Evolutionary conservation across 768 basidiomycete genomes (phyloP).

Genomic region (Suillus decipiens): DNA sequence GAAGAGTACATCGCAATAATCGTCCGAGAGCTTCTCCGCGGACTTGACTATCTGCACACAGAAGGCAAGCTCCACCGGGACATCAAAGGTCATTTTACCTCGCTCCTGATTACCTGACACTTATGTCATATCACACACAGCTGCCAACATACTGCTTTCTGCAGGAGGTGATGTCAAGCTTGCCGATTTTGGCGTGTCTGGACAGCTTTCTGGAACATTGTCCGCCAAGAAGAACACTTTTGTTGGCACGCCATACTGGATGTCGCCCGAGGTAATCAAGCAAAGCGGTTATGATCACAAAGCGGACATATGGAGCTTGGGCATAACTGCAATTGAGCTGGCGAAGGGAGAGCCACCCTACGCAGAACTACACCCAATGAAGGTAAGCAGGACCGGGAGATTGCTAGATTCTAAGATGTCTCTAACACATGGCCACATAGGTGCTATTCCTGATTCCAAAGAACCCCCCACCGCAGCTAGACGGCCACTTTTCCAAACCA

Average conservation of each 20-base stretch:
- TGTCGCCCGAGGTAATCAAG: slow-evolving; percentile 99
- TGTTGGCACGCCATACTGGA: slow-evolving; percentile 98
- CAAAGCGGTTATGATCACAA: slow-evolving; percentile 99
- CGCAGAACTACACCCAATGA: slow-evolving; percentile 98
- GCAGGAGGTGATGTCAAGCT: slow-evolving; percentile 95
- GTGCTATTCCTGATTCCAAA: slow-evolving; percentile 98
- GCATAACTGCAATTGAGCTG: slow-evolving; percentile 96
- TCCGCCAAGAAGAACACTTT: slow-evolving; percentile 98
- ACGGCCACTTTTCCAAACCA: slow-evolving; percentile 87
- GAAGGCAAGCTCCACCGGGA: slow-evolving; percentile 99
- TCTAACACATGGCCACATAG: slow-evolving; percentile 39
- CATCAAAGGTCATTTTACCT: slow-evolving; percentile 79
- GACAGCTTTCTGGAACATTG: slow-evolving; percentile 90
- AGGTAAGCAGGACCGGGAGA: slow-evolving; percentile 50
- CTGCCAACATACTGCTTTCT: slow-evolving; percentile 91
- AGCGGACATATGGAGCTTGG: slow-evolving; percentile 98
- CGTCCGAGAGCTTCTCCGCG: slow-evolving; percentile 85
- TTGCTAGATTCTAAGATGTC: no score
- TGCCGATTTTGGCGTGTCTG: slow-evolving; percentile 98
- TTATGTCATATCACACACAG: slow-evolving; percentile 39
- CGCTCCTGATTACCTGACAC: not conserved
- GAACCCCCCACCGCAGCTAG: slow-evolving; percentile 90
- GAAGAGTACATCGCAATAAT: slow-evolving; percentile 99
- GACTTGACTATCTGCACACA: slow-evolving; percentile 92
- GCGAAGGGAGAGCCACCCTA: slow-evolving; percentile 98